Evolutionary conservation across 129 eudicot genomes (phyloP), one percentile per base, ranked within the genome.

Genomic region (Lactuca sativa): DNA sequence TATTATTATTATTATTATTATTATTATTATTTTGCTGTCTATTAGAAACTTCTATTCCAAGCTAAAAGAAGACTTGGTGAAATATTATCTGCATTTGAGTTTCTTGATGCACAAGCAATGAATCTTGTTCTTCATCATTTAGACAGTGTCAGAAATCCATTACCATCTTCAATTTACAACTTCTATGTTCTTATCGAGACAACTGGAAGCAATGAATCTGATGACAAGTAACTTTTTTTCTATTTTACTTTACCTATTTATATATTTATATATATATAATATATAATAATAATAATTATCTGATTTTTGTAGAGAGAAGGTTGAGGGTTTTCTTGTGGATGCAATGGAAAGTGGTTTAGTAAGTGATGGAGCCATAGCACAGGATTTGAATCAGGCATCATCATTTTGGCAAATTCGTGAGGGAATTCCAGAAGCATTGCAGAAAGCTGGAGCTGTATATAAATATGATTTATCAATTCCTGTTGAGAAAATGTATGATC

Each of bases 341-440:
- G 78, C 86, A 8, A 84, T 95, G 86, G 99, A 95, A 81, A 82
- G 79, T 74, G 97, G 96, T 62, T 60, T 95, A 74, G 76, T 95
- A 67, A 70, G 84, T 73, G 99, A 90, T 72, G 97, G 97, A 59
- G 96, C 78, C 80, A 69, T 95, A 68, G 96, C 99, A 59, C 99
- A 95, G 80, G 99, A 95, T 78, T 78, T 86, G 13, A 90, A 81
- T 63, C 99, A 95, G 78, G 86, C 86, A 66, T 83, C 96, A 62
- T 86, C 97, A 10, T 90, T 90, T 84, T 95, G 99, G 99, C 86
- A 82, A 71, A 90, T 95, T 56, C 97, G 99, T 44, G 99, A 95
- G 96, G 99, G 99, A 71, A 17, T 95, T 66, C 77, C 99, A 49
- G 99, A 95, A 87, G 97, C 99, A 70, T 63, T 95, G 76, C 72